Conservation (phyloP, 2,329 filamentous ascomycete species). For the Epicoccum sorghinum region DNA sequence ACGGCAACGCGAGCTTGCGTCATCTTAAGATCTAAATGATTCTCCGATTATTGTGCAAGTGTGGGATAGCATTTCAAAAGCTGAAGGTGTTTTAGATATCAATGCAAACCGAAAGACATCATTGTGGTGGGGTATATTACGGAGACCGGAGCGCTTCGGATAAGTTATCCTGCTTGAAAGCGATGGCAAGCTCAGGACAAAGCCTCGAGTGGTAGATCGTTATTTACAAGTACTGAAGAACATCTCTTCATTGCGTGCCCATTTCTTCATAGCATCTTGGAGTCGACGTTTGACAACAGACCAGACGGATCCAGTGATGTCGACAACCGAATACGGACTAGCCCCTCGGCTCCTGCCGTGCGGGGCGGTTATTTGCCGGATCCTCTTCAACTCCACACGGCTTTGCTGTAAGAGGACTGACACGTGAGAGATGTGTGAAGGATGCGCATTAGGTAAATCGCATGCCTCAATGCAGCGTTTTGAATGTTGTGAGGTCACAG, state of each 20-base stretch:
- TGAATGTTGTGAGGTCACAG: not conserved
- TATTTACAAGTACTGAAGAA: no score
- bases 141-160: no score
- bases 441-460: not conserved
- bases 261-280: no score
- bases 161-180: no score
- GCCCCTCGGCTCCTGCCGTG: constrained; percentile 7
- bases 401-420: constrained; percentile 7
- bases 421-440: not conserved
- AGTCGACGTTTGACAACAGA: not conserved
- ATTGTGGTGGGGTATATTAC: no score
- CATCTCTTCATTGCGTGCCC: no score
- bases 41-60: no score
- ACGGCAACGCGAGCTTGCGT: constrained; percentile 48
- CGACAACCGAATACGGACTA: not conserved
- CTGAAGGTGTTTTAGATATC: no score
- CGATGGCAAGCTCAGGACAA: not conserved
- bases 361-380: constrained; percentile 1
- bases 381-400: constrained; percentile 9
- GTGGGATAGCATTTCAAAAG: no score
- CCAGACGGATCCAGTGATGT: not conserved
- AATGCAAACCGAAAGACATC: no score
- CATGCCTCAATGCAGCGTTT: not conserved
- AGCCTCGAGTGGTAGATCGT: no score
- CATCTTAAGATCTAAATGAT: not conserved